These are phyloP conservation scores for Rhizopus stolonifer DNA, from an alignment of 371 early-diverging fungal species.

Conservation along the genomic window DNA sequence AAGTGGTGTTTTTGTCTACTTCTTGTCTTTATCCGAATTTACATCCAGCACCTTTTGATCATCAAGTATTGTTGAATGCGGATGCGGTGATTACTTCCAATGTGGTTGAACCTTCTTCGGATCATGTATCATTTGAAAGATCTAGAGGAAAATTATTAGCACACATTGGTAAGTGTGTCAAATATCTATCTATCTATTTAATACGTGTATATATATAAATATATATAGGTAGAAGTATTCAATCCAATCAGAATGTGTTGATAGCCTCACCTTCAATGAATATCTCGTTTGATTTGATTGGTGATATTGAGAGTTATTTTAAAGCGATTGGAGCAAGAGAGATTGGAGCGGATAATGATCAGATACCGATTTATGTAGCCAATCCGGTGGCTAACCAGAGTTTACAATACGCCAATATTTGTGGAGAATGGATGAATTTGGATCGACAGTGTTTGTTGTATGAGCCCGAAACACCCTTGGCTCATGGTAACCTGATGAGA, in stretches of 20 bases:
- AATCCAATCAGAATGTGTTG: slow-evolving; percentile 67
- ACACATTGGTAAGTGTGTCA: slow-evolving; percentile 43
- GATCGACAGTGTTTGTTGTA: slow-evolving; percentile 59
- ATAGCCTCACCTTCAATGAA: slow-evolving; percentile 71
- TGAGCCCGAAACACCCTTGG: slow-evolving; percentile 55
- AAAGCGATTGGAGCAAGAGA: slow-evolving; percentile 48
- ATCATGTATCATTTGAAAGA: slow-evolving; percentile 19
- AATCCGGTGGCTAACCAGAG: slow-evolving; percentile 78
- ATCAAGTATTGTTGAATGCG: slow-evolving; percentile 52
- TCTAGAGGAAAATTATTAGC: slow-evolving; percentile 24
- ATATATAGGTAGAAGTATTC: slow-evolving; percentile 51
- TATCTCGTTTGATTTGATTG: slow-evolving; percentile 74
- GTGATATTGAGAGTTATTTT: slow-evolving; percentile 55
- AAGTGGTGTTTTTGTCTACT: slow-evolving; percentile 66
- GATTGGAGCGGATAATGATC: slow-evolving; percentile 30
- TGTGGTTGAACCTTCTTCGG: slow-evolving; percentile 19
- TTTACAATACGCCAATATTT: slow-evolving; percentile 80
- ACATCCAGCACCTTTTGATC: slow-evolving; percentile 74
- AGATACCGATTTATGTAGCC: slow-evolving; percentile 68
- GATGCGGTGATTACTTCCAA: slow-evolving; percentile 58
- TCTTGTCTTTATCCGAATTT: slow-evolving; percentile 60
- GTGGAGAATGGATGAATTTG: slow-evolving; percentile 85
- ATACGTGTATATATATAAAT: slow-evolving; percentile 4
- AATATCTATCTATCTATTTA: too few relatives aligned
- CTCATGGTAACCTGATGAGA: slow-evolving; percentile 53